phyloP scores from a whole-genome alignment of 139 green algal genomes.

The Chlorella sp. region DNA sequence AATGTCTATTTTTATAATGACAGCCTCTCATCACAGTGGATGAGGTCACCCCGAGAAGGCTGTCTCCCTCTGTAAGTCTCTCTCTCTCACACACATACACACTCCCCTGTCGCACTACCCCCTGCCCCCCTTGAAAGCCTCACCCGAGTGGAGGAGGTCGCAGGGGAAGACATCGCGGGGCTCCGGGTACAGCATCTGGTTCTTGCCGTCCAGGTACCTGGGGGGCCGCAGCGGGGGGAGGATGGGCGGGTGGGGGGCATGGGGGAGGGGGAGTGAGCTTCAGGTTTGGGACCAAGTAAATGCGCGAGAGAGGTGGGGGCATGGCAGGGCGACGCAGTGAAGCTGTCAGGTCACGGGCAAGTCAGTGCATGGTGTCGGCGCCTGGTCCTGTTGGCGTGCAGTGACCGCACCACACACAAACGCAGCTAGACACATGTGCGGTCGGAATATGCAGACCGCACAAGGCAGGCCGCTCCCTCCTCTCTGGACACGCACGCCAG shows the following conservation, averaged over 20 bases:
- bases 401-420: too few relatives aligned
- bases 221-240: not conserved
- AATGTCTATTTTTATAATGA: not conserved
- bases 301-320: not conserved
- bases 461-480: too few relatives aligned
- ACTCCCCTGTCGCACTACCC: too few relatives aligned
- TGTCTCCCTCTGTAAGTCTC: too few relatives aligned
- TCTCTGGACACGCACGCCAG: too few relatives aligned
- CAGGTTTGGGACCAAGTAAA: too few relatives aligned
- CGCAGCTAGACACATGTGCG: too few relatives aligned
- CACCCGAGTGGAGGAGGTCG: slow-evolving; percentile 72
- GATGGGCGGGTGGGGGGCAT: not conserved
- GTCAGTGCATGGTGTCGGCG: too few relatives aligned
- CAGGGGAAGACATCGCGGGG: slow-evolving; percentile 90
- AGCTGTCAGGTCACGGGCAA: not conserved
- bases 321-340: not conserved
- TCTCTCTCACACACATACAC: too few relatives aligned
- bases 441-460: too few relatives aligned
- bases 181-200: slow-evolving; percentile 91
- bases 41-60: not conserved
- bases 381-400: too few relatives aligned
- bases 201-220: slow-evolving; percentile 93
- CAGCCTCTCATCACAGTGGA: too few relatives aligned
- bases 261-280: not conserved
- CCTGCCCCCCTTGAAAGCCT: not conserved